Evolutionary conservation across 495 filamentous ascomycete species (phyloP).

Genomic region (Amorphotheca resinae): DNA sequence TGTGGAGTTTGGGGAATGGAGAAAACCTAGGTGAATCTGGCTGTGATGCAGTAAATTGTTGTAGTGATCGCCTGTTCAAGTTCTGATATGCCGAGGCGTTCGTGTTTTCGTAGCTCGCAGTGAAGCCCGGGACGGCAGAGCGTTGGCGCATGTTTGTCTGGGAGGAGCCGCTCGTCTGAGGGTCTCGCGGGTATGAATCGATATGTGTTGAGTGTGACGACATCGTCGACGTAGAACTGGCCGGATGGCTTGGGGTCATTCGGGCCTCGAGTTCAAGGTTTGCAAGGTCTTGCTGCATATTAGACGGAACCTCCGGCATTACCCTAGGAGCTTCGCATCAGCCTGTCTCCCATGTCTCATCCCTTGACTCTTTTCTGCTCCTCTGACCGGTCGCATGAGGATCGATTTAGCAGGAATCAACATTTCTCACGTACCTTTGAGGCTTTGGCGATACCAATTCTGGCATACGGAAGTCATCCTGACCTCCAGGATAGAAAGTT

Average conservation of each 20-base stretch:
- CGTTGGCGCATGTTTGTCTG: constrained; percentile 16
- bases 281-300: constrained; percentile 86
- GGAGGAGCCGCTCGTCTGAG: constrained; percentile 11
- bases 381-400: too few species aligned
- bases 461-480: constrained; percentile 75
- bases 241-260: constrained; percentile 6
- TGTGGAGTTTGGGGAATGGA: constrained; percentile 75
- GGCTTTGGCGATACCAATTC: constrained; percentile 72
- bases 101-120: constrained; percentile 27
- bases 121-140: constrained; percentile 17
- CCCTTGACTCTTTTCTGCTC: too few species aligned
- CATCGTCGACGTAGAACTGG: constrained; percentile 22
- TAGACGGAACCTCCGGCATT: constrained; percentile 49
- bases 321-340: constrained; percentile 29
- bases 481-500: constrained; percentile 80
- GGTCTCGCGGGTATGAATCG: constrained; percentile 4
- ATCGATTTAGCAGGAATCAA: too few species aligned
- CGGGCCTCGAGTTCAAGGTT: constrained; percentile 71
- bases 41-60: constrained; percentile 19
- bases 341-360: background rate
- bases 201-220: constrained; percentile 1
- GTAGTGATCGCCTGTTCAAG: constrained; percentile 21
- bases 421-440: constrained; percentile 84
- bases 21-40: constrained; percentile 72
- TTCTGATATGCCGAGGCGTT: constrained; percentile 29